These are phyloP conservation scores for Seminavis robusta DNA, from an alignment of 108 stramenopile genomes.

Conservation along the genomic window DNA sequence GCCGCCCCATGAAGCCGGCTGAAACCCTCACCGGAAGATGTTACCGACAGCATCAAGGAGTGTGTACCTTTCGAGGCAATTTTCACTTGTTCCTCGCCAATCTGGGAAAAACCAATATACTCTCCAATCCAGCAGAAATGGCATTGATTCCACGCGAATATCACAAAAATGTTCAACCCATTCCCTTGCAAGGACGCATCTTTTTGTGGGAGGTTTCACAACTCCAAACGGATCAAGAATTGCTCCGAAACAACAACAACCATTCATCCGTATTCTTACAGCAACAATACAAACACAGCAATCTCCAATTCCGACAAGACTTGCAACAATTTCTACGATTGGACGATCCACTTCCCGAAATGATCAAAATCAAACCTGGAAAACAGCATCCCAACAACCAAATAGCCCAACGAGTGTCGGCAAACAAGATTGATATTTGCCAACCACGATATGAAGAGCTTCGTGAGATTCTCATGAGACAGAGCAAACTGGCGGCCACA, in stretches of 20 bases:
- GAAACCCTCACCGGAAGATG: constrained; percentile 35
- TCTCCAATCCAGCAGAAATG: too few relatives aligned
- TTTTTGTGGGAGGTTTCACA: too few relatives aligned
- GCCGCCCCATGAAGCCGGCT: constrained; percentile 36
- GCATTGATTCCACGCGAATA: too few relatives aligned
- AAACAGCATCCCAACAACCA: constrained; percentile 9
- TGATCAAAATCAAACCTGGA: constrained; percentile 35
- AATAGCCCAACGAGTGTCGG: not conserved
- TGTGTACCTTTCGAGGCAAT: constrained; percentile 67
- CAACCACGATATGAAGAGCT: constrained; percentile 19
- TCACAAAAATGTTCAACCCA: too few relatives aligned
- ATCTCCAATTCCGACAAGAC: constrained; percentile 29
- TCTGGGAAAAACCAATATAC: constrained; percentile 29
- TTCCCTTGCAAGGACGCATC: too few relatives aligned
- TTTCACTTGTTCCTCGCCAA: constrained; percentile 55
- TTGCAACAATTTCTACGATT: constrained; percentile 40
- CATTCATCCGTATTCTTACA: too few relatives aligned
- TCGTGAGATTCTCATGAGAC: constrained; percentile 27
- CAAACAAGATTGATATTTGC: constrained; percentile 48
- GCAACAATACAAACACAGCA: too few relatives aligned
- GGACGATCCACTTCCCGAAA: constrained; percentile 11
- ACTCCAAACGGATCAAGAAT: too few relatives aligned
- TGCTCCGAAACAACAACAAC: too few relatives aligned
- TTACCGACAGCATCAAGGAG: constrained; percentile 16
- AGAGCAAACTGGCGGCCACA: constrained; percentile 20